These are phyloP conservation scores for Plasmopara muralis DNA, from an alignment of 352 stramenopile species.

Conservation along the genomic window DNA sequence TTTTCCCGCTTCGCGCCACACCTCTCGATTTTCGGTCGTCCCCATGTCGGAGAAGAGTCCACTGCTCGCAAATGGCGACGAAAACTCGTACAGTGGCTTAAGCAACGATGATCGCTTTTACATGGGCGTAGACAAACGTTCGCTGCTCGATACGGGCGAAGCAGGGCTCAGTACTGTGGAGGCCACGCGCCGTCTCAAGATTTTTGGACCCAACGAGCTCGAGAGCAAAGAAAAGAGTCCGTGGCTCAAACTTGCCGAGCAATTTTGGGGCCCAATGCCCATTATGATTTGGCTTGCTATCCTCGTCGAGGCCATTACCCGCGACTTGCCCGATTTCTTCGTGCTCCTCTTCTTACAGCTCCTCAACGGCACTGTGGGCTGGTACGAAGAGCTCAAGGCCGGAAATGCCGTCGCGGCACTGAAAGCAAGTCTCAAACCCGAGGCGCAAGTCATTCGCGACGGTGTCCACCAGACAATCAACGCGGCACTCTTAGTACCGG, in stretches of 20 bases:
- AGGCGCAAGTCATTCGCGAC: conserved; percentile 85
- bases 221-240: conserved; percentile 36
- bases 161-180: conserved; percentile 78
- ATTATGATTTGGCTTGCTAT: conserved; percentile 91
- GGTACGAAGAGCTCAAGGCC: conserved; percentile 79
- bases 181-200: conserved; percentile 60
- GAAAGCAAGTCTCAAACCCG: conserved; percentile 77
- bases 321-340: conserved; percentile 50
- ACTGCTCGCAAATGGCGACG: conserved; percentile 37
- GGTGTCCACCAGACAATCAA: conserved; percentile 86
- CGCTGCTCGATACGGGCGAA: conserved; percentile 57
- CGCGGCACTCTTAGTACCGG: conserved; percentile 87
- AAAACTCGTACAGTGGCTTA: conserved; percentile 25
- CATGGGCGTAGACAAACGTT: conserved; percentile 76
- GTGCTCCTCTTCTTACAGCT: conserved; percentile 69
- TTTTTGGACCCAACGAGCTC: conserved; percentile 89
- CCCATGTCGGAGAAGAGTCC: conserved; percentile 51
- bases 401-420: conserved; percentile 82
- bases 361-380: conserved; percentile 60
- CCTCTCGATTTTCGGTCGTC: conserved; percentile 6
- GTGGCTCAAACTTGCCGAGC: conserved; percentile 53
- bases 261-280: conserved; percentile 82
- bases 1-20: conserved; percentile 6
- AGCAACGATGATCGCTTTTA: conserved; percentile 65
- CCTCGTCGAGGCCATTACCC: conserved; percentile 62